phyloP scores from a whole-genome alignment of 2,329 filamentous ascomycete species.

The Diaporthe humulicola region DNA sequence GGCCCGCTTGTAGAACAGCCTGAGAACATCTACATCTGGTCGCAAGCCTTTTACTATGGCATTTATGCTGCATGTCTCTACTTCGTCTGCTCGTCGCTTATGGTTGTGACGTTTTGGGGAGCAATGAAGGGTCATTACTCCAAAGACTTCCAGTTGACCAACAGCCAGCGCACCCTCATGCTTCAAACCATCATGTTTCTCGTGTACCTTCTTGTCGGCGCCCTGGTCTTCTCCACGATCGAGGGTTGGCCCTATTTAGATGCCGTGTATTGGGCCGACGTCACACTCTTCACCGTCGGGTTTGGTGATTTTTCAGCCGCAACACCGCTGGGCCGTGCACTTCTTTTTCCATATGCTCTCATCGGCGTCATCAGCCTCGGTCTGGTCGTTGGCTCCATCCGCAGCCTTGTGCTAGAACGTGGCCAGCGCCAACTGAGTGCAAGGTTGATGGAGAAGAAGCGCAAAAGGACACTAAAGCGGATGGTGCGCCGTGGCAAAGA shows the following conservation, averaged over 20 bases:
- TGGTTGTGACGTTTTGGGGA: conserved; percentile 84
- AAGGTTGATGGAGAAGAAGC: conserved; percentile 71
- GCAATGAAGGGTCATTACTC: conserved; percentile 78
- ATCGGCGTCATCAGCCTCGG: conserved; percentile 87
- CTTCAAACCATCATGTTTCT: conserved; percentile 90
- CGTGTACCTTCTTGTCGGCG: conserved; percentile 83
- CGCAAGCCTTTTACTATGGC: conserved; percentile 89
- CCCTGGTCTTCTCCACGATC: conserved; percentile 78
- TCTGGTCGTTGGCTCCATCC: conserved; percentile 85
- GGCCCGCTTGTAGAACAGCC: conserved; percentile 64
- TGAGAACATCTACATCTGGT: conserved; percentile 70
- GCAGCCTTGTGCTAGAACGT: conserved; percentile 73
- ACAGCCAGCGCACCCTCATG: conserved; percentile 88
- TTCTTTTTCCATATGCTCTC: conserved; percentile 87
- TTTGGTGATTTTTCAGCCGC: conserved; percentile 68
- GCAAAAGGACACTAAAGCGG: conserved; percentile 60
- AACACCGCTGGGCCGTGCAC: conserved; percentile 71
- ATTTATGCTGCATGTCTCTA: conserved; percentile 85
- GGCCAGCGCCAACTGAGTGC: conserved; percentile 67
- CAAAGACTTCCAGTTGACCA: conserved; percentile 82
- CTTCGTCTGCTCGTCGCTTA: conserved; percentile 80
- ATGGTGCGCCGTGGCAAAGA: conserved; percentile 61
- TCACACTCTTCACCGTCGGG: conserved; percentile 75
- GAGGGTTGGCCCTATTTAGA: conserved; percentile 85
- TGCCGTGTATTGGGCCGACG: conserved; percentile 83